phyloP scores from a whole-genome alignment of 108 stramenopile species.

The Hondaea fermentalgiana region DNA sequence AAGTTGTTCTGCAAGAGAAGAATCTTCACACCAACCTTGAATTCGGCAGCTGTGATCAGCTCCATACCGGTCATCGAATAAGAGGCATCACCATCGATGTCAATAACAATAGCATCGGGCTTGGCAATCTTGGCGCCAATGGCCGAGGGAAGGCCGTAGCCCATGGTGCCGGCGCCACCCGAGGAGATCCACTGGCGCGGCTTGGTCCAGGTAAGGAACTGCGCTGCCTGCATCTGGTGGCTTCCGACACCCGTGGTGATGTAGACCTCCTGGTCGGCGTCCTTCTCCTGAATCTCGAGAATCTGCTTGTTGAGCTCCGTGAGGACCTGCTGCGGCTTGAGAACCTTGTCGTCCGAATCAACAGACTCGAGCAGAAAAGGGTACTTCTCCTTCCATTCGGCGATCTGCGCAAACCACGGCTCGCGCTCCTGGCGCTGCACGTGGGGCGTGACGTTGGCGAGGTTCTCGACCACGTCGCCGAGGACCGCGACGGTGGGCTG shows the following conservation, averaged over 20 bases:
- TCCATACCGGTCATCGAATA: conserved; percentile 88
- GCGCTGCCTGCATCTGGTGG: conserved; percentile 85
- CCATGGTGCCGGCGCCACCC: conserved; percentile 81
- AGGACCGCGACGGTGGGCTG: conserved; percentile 44
- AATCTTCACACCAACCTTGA: conserved; percentile 72
- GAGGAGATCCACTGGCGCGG: conserved; percentile 76
- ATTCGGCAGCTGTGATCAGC: conserved; percentile 71
- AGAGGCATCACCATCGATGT: conserved; percentile 77
- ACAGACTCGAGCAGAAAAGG: conserved; percentile 44
- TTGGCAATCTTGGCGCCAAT: conserved; percentile 83
- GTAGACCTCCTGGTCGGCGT: conserved; percentile 63
- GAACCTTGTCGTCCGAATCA: conserved; percentile 31
- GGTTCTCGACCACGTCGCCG: conserved; percentile 25
- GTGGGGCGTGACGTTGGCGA: conserved; percentile 32
- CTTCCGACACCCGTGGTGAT: conserved; percentile 73
- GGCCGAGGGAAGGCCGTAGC: conserved; percentile 67
- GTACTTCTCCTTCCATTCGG: conserved; percentile 55
- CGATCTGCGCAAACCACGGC: conserved; percentile 61
- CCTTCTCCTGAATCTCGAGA: conserved; percentile 49
- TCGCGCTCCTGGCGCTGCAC: conserved; percentile 9
- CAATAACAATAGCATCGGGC: conserved; percentile 61
- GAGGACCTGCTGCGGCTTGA: conserved; percentile 63
- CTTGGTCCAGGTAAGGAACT: conserved; percentile 82
- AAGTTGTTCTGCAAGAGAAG: conserved; percentile 77
- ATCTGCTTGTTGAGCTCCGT: conserved; percentile 65